These are phyloP conservation scores for Eutypella sp. DNA, from an alignment of 2,329 filamentous ascomycete genomes.

Conservation along the genomic window DNA sequence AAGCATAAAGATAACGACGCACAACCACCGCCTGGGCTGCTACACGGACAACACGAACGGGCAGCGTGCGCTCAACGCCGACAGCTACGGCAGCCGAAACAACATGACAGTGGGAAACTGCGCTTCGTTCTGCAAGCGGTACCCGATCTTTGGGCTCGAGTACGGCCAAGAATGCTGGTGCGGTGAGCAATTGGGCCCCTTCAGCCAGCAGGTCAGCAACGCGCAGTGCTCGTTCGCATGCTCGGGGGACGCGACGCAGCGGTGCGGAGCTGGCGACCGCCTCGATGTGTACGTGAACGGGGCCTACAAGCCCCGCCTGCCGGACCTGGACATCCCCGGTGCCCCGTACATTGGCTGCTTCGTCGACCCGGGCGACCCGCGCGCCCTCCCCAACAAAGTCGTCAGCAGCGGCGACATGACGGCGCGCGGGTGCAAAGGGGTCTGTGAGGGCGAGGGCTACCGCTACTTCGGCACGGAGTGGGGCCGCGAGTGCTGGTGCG, in stretches of 20 bases:
- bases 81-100: conserved; percentile 6
- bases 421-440: conserved; percentile 22
- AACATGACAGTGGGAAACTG: conserved; percentile 27
- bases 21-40: conserved; percentile 11
- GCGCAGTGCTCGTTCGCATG: conserved; percentile 13
- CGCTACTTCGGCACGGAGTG: conserved; percentile 34
- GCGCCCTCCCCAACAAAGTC: conserved; percentile 13
- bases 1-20: too few species aligned
- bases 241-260: conserved; percentile 8
- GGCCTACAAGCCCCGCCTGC: conserved; percentile 4
- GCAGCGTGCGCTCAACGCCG: conserved; percentile 5
- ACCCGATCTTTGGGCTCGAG: conserved; percentile 33
- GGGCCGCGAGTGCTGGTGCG: conserved; percentile 37
- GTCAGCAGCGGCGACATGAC: conserved; percentile 17
- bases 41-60: conserved; percentile 7
- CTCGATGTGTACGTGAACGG: conserved; percentile 13
- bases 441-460: conserved; percentile 25
- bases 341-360: conserved; percentile 16
- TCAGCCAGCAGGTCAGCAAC: conserved; percentile 1
- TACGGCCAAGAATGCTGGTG: conserved; percentile 36
- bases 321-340: conserved; percentile 4
- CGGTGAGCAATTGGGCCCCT: conserved; percentile 15
- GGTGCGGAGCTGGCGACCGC: conserved; percentile 12
- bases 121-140: conserved; percentile 23
- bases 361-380: conserved; percentile 9